Percentiles rank a stretch among this genome's conserved stretches.
phyloP scores from a whole-genome alignment of 2,329 filamentous ascomycete species.

The Fusarium longipes region DNA sequence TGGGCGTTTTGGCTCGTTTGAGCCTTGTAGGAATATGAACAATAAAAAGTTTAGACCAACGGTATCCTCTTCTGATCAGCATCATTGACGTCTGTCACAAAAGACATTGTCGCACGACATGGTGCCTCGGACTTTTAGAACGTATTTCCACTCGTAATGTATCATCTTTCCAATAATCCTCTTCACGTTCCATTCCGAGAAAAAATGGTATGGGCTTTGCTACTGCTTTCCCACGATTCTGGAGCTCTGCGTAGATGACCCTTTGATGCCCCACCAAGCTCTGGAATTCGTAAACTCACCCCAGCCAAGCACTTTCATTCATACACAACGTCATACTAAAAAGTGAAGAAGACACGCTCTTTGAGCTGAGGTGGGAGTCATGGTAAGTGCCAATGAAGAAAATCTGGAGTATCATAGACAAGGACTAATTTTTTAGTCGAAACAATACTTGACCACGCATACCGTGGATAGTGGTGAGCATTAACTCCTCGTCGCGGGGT shows the following conservation, averaged over 20 bases:
- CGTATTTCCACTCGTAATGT: background rate
- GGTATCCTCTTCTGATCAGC: background rate
- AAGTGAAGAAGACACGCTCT: slow-evolving; percentile 14
- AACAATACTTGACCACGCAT: slow-evolving; percentile 96
- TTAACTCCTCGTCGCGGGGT: slow-evolving; percentile 48
- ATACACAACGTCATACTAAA: slow-evolving; percentile 43
- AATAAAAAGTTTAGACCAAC: slow-evolving; percentile 16
- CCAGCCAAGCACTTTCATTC: slow-evolving; percentile 35
- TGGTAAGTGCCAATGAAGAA: slow-evolving; percentile 41
- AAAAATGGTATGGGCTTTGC: background rate
- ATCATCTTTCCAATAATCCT: background rate
- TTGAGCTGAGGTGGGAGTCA: slow-evolving; percentile 25
- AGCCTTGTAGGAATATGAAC: slow-evolving; percentile 48
- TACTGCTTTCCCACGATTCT: slow-evolving; percentile 4
- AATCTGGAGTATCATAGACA: background rate
- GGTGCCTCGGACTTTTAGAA: background rate
- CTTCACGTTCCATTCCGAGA: background rate
- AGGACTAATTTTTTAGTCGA: slow-evolving; percentile 72
- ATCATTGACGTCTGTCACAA: background rate
- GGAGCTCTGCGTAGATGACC: slow-evolving; percentile 26
- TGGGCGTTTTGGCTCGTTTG: slow-evolving; percentile 50
- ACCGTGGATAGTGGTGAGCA: slow-evolving; percentile 84
- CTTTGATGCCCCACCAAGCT: slow-evolving; percentile 37
- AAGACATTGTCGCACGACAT: background rate
- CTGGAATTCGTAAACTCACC: slow-evolving; percentile 28